Base-by-base conservation (phyloP, 306 rosid genomes). In the Cicer pinnatifidum region DNA sequence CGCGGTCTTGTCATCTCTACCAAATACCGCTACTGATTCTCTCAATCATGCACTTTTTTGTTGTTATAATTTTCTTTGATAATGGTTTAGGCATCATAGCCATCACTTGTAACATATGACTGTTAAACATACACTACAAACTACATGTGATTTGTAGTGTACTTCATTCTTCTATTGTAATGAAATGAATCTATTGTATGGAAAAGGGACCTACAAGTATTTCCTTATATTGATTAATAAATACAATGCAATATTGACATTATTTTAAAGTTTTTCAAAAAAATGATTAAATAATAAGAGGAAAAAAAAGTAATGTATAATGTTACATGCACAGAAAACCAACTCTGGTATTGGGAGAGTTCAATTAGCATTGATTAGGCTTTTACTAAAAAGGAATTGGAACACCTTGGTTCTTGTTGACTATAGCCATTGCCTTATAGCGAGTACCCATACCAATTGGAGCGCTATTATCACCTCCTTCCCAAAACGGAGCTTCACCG, bases 391-490 rank as follows among this genome's bases (percentile, higher is more conserved):
- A 91, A 63, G 99, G 90, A 80, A 87, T 86, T 1, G 99, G 97
- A 82, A 72, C 84, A 60, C 99, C 97, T 11, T 89, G 96, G 23
- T 82, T 90, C 86, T 86, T 89, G 88, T 88, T 91, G 58, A 94
- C 99, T 68, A 91, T 88, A 45, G 93, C 89, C 97, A 90, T 88
- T 41, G 95, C 93, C 82, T 88, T 45, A 46, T 94, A 94, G 13
- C 96, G 92, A 2, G 83, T 87, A n/a, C 99, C 97, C 99, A 91
- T 89, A 64, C 99, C 97, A 35, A 89, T 86, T 19, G 99, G 97
- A 15, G 48, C 85, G 43, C 78, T 59, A 11, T 91, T 90, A 41
- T 94, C 88, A 20, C 88, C 85, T 23, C 99, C 97, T 77, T 94
- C 97, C 99, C 97, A 94, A 71, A 90, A 91, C 20, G 96, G 93